Evolutionary conservation across 2,329 filamentous ascomycete genomes (phyloP).

Genomic region (Dactylellina sp.): DNA sequence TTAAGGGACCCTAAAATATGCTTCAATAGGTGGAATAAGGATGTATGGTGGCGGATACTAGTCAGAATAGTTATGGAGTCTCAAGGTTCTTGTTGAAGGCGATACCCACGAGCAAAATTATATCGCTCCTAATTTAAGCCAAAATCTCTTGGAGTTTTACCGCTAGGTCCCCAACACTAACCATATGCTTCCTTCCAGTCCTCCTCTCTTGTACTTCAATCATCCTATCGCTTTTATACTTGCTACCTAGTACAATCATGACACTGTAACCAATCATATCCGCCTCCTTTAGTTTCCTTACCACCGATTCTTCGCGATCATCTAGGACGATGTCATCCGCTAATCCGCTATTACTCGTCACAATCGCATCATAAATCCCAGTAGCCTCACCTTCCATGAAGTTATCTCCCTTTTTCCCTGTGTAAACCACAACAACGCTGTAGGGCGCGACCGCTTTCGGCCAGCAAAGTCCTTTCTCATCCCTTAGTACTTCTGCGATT

Average conservation of each 20-base stretch:
- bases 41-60: no score
- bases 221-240: slow-evolving; percentile 71
- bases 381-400: slow-evolving; percentile 63
- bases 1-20: no score
- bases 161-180: slow-evolving; percentile 68
- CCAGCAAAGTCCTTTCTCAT: slow-evolving; percentile 84
- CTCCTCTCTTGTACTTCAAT: slow-evolving; percentile 84
- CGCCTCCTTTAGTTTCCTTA: slow-evolving; percentile 90
- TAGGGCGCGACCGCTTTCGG: slow-evolving; percentile 87
- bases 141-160: slow-evolving; percentile 58
- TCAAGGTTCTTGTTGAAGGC: no score
- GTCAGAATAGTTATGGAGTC: no score
- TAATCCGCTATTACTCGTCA: slow-evolving; percentile 50
- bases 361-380: slow-evolving; percentile 53
- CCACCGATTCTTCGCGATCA: slow-evolving; percentile 75
- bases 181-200: slow-evolving; percentile 72
- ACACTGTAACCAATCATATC: slow-evolving; percentile 90
- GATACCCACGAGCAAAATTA: slow-evolving; percentile 53
- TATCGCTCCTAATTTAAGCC: slow-evolving; percentile 37
- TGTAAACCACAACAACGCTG: slow-evolving; percentile 75
- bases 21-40: no score
- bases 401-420: slow-evolving; percentile 68
- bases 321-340: slow-evolving; percentile 75
- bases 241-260: slow-evolving; percentile 79
- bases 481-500: slow-evolving; percentile 79